Evolutionary conservation across 352 stramenopile species (phyloP), one percentile per base, ranked within the genome.

Genomic region (Phytophthora hybrid): DNA sequence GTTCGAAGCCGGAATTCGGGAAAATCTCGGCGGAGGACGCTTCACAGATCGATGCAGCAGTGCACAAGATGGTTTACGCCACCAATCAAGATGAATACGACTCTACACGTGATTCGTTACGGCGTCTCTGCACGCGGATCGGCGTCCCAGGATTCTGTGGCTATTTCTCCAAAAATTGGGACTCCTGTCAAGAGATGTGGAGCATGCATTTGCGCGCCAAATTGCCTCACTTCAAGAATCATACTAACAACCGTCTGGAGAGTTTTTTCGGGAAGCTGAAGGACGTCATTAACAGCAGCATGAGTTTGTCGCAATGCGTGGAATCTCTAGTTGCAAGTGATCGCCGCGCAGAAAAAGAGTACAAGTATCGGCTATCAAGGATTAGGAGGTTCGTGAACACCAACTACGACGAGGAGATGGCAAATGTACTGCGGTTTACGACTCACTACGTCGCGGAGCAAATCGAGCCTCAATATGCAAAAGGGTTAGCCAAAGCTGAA

Each of bases 161-260:
- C 0, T 84, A 79, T 58, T 63, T 81, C 2, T 31, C 74, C 0
- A n/a, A 46, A 19, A 81, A 80, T 39, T 84, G 73, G 70, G 4
- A 75, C 39, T 4, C 21, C 0, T 63, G 54, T 19, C 31, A 63
- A 13, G 74, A 78, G n/a, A 57, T 63, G 53, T 85, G 67, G 69
- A 75, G 13, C 0, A 41, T 74, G 16, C 58, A 66, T 32, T 14
- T 5, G 0, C 69, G 75, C n/a, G 11, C 59, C 0, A 70, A 74
- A 11, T 54, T 83, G 0, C 61, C 69, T 0, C 61, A 78, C n/a
- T 74, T 78, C n/a, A 62, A 60, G 16, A 78, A 77, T 11, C 63
- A 80, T 26, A 82, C 72, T 0, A 85, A 85, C 63, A 82, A 82
- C 23, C 47, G 41, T 0, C 54, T 82, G 8, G 75, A 82, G 26